Conservation (phyloP, 2,329 filamentous ascomycete genomes). For the Metarhizium brunneum region DNA sequence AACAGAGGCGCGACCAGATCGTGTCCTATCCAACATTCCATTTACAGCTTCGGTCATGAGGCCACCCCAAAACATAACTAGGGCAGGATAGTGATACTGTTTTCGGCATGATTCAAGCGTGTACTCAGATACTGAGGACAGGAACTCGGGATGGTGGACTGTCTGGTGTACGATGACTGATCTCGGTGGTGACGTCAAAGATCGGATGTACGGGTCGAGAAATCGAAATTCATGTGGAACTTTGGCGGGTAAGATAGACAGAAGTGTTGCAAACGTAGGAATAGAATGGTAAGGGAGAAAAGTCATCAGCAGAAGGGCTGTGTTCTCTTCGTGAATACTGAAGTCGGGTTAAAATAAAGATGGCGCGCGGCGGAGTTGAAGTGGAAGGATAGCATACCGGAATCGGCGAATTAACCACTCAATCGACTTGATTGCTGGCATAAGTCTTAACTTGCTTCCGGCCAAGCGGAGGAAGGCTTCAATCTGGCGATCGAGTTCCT, state of each 20-base stretch:
- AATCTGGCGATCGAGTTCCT: constrained; percentile 66
- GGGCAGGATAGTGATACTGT: constrained; percentile 63
- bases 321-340: constrained; percentile 89
- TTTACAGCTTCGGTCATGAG: constrained; percentile 79
- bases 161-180: constrained; percentile 78
- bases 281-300: constrained; percentile 90
- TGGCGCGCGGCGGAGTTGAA: neutral
- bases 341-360: constrained; percentile 4
- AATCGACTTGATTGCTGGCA: constrained; percentile 79
- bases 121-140: constrained; percentile 69
- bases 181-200: constrained; percentile 66
- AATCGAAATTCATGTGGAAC: constrained; percentile 73
- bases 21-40: constrained; percentile 67
- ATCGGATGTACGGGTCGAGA: constrained; percentile 75
- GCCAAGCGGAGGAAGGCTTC: constrained; percentile 77
- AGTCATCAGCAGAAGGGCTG: constrained; percentile 64
- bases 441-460: constrained; percentile 67
- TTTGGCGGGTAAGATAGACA: constrained; percentile 75
- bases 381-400: constrained; percentile 44
- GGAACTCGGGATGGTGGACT: constrained; percentile 66
- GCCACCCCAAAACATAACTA: constrained; percentile 87
- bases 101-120: constrained; percentile 64
- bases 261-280: constrained; percentile 72
- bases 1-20: constrained; percentile 65
- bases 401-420: constrained; percentile 95